phyloP scores from a whole-genome alignment of 2,329 filamentous ascomycete genomes.

The Aurifilum marmelostoma region DNA sequence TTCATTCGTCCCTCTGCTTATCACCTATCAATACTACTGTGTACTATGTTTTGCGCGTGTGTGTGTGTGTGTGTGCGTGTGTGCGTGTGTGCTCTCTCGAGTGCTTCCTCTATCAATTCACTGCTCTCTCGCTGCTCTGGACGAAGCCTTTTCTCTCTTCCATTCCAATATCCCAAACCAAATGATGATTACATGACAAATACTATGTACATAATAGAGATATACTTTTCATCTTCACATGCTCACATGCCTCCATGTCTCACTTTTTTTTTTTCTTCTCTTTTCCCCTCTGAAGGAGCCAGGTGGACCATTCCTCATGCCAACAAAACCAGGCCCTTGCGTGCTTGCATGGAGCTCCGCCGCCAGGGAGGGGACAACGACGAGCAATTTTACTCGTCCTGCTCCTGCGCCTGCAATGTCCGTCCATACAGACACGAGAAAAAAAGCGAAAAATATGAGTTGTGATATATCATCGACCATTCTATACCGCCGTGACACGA shows the following conservation, averaged over 20 bases:
- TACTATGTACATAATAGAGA: no score
- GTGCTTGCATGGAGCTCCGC: not conserved
- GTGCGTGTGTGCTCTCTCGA: no score
- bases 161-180: no score
- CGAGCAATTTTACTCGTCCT: not conserved
- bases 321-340: not conserved
- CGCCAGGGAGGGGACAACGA: not conserved
- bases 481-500: no score
- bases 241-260: not conserved
- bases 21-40: not conserved
- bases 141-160: no score
- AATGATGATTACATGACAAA: no score
- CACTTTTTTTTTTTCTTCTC: not conserved
- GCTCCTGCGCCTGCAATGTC: not conserved
- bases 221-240: not conserved
- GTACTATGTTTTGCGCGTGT: not conserved
- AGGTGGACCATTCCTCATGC: not conserved
- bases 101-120: no score
- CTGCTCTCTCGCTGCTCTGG: no score
- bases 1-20: not conserved
- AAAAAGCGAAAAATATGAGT: no score
- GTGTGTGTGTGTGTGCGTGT: not conserved
- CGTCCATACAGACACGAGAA: not conserved
- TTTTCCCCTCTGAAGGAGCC: no score
- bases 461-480: no score